Base-by-base conservation (phyloP, 129 eudicot genomes). In the Smallanthus sonchifolius region DNA sequence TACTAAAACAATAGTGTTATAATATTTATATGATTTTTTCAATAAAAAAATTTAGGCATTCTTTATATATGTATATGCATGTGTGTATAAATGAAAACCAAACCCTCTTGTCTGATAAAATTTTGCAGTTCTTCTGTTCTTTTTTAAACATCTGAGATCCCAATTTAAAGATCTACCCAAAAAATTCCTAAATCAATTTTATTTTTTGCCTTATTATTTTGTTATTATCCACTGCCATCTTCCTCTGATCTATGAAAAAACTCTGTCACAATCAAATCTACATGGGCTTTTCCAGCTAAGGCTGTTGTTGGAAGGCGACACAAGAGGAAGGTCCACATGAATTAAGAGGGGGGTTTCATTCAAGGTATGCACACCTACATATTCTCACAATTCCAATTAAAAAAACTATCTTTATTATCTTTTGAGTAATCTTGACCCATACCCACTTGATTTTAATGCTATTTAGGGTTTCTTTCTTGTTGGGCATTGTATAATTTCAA, bases 211-310 rank as follows among this genome's bases (percentile, higher is more conserved):
- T 13, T 49, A 32, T 74, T 79, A 72, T 81, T 64, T 4, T 69
- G n/a, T 51, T 65, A 64, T 86, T 82, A 80, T 85, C 96, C 88
- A 72, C 78, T 73, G 67, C 76, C 43, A 40, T 65, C 79, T 40
- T 79, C 74, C 83, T 79, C 63, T 80, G 83, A 87, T 86, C 87
- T 83, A 84, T 74, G 95, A 92, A 86, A 93, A 89, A 90, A 84
- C 81, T 77, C 97, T 83, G 94, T 83, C 95, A 79, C 83, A 77
- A 77, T 89, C 92, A 86, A 87, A 90, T 86, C 86, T 84, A 57
- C 75, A 80, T 82, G 86, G 80, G 85, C 81, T 84, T 84, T 87
- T 86, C 86, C 97, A 87, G 91, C 98, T 90, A 88, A 87, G 90
- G 66, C 69, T 92, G 92, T 79, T 83, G 80, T 79, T 69, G 77